Base-by-base conservation (phyloP, 352 stramenopile species). In the Lagenidium giganteum region DNA sequence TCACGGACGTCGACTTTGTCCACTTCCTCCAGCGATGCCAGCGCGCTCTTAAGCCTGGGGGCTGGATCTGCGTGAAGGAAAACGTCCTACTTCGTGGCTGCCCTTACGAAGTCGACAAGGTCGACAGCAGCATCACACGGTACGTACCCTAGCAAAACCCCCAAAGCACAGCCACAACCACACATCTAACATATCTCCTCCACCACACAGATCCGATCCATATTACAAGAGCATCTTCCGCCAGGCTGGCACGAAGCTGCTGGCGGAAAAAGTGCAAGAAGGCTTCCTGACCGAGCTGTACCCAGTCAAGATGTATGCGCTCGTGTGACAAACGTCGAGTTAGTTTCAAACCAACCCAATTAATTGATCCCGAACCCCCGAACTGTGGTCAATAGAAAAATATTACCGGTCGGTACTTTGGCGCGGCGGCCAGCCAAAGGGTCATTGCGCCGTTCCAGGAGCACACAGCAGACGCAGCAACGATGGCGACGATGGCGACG, bases 281-380 rank as follows among this genome's bases (percentile, higher is more conserved):
- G 74, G 96, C 54, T 99, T 99, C 57, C 95, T 94, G 5, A 60
- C 87, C 42, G 89, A 97, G 50, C 85, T 98, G 34, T 98, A 95
- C 45, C 91, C 95, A 12, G 95, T 99, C 14, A 91, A 91, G 56
- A 97, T 98, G 82, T 95, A 97, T 51, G 91, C 93, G 12, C 65
- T 93, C 20, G 70, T 68, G 42, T 88, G 70, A 62, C n/a, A n/a
- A n/a, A n/a, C n/a, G n/a, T n/a, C n/a, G n/a, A n/a, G n/a, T n/a
- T n/a, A n/a, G n/a, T n/a, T n/a, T n/a, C n/a, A n/a, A n/a, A n/a
- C n/a, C n/a, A n/a, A n/a, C n/a, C n/a, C n/a, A n/a, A n/a, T n/a
- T n/a, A n/a, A n/a, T n/a, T n/a, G n/a, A n/a, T n/a, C n/a, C n/a
- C n/a, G n/a, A n/a, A n/a, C n/a, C n/a, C n/a, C n/a, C n/a, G n/a